Conservation (phyloP, 1,284 basidiomycete species). For the Testicularia cyperi region DNA sequence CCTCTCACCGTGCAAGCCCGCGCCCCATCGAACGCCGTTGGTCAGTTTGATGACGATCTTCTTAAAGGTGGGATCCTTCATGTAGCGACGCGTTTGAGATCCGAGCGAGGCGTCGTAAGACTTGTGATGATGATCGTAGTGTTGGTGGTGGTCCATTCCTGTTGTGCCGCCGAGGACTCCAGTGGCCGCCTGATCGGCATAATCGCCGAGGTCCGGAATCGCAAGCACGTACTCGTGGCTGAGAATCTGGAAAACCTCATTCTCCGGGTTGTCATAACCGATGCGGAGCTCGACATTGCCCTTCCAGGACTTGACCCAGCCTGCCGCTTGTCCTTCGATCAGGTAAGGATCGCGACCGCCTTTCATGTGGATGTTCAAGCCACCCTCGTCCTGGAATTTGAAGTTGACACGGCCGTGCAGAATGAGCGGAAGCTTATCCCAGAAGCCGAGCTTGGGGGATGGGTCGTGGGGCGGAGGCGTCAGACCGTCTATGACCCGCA, state of each 20-base stretch:
- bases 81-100: constrained; percentile 38
- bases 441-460: constrained; percentile 86
- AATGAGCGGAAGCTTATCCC: constrained; percentile 74
- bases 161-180: constrained; percentile 46
- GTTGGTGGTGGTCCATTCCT: constrained; percentile 5
- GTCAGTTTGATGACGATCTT: constrained; percentile 67
- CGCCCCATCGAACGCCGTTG: constrained; percentile 87
- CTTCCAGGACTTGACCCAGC: constrained; percentile 84
- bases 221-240: constrained; percentile 67
- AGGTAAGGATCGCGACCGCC: constrained; percentile 82
- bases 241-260: constrained; percentile 79
- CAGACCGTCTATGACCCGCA: constrained; percentile 79
- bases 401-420: constrained; percentile 81
- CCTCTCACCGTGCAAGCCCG: constrained; percentile 81
- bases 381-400: constrained; percentile 68
- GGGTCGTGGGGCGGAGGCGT: constrained; percentile 78
- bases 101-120: constrained; percentile 14
- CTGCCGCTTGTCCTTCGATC: constrained; percentile 75
- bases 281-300: constrained; percentile 75
- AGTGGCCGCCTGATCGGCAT: constrained; percentile 63
- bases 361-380: constrained; percentile 70
- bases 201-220: constrained; percentile 61
- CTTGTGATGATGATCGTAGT: constrained; percentile 5
- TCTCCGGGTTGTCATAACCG: constrained; percentile 72
- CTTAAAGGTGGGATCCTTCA: constrained; percentile 41